Conservation (phyloP, 176 grass and related monocot species). For the Otatea glauca region DNA sequence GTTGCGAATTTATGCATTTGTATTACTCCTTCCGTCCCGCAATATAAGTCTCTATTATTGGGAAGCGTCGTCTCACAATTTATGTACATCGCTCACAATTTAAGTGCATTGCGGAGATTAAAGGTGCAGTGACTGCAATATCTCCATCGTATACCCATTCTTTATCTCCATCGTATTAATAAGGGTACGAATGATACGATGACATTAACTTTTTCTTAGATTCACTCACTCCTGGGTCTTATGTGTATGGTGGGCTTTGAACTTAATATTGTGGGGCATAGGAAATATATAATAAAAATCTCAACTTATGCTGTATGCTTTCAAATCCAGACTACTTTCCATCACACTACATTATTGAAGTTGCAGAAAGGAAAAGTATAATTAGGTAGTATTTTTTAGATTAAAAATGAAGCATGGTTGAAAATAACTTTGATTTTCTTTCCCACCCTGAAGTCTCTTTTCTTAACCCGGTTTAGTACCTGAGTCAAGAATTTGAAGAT, state of each 20-base stretch:
- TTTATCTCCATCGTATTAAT: too few species aligned
- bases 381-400: neutral
- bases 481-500: neutral
- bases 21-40: neutral
- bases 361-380: neutral
- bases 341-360: neutral
- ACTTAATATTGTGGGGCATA: too few species aligned
- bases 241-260: too few species aligned
- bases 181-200: too few species aligned
- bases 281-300: neutral
- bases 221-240: too few species aligned
- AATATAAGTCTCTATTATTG: too few species aligned
- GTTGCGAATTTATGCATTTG: neutral
- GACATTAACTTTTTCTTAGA: too few species aligned
- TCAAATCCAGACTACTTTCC: slow-evolving; percentile 15
- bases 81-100: too few species aligned
- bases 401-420: neutral
- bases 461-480: neutral
- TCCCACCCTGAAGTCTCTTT: neutral
- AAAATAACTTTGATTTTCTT: neutral
- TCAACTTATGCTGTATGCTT: slow-evolving; percentile 11
- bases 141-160: too few species aligned
- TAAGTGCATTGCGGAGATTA: too few species aligned
- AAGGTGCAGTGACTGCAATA: too few species aligned
- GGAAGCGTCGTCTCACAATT: too few species aligned